Conservation (phyloP, 768 basidiomycete genomes). For the Podaxis sp. region DNA sequence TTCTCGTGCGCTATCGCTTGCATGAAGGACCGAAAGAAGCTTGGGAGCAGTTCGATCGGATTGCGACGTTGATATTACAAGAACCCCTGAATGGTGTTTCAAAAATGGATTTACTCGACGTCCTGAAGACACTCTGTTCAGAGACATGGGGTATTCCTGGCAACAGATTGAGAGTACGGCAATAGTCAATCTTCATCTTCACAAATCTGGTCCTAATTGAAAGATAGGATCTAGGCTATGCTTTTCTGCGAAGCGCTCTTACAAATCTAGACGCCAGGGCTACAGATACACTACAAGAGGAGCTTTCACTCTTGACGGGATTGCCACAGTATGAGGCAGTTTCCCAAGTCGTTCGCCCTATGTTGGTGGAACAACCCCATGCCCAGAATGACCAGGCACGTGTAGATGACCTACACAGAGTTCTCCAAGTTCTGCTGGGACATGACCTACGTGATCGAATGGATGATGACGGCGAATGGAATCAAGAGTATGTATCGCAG, state of each 20-base stretch:
- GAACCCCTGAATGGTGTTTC: constrained; percentile 1
- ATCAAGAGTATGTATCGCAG: constrained; percentile 38
- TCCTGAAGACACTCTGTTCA: constrained; percentile 4
- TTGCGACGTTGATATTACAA: not conserved
- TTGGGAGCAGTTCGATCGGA: constrained; percentile 6
- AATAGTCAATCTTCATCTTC: not conserved
- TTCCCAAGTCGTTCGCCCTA: not conserved
- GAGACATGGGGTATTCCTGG: constrained; percentile 4
- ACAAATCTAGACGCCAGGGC: not conserved
- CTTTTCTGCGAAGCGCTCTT: not conserved
- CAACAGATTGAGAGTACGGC: not conserved
- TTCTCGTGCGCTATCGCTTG: constrained; percentile 7
- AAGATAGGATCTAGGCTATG: constrained; percentile 3
- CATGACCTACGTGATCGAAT: constrained; percentile 50
- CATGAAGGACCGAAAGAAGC: constrained; percentile 8
- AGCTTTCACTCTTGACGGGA: not conserved
- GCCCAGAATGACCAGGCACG: not conserved
- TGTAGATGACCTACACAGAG: not conserved
- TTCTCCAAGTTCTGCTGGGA: constrained; percentile 35
- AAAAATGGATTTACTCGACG: not conserved
- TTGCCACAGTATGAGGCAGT: constrained; percentile 1
- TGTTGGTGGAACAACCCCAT: not conserved
- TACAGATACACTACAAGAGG: not conserved
- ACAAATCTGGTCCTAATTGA: not conserved
- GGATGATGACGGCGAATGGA: constrained; percentile 43